phyloP scores from a whole-genome alignment of 129 eudicot species.

The Escallonia herrerae region DNA sequence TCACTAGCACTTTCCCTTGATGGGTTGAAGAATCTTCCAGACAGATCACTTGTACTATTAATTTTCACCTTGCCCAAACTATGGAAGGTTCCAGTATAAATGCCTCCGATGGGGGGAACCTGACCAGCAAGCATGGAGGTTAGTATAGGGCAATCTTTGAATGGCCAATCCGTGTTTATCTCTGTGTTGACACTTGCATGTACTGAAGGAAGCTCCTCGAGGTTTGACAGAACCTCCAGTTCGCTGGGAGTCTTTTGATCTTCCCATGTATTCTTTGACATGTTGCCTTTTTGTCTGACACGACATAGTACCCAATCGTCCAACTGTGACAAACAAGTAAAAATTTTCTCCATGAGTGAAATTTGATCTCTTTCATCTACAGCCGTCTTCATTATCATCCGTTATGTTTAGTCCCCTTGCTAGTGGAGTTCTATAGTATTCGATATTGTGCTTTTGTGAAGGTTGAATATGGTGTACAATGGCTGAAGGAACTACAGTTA shows the following conservation, averaged over 20 bases:
- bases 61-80: not conserved
- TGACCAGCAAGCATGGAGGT: slow-evolving; percentile 41
- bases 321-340: slow-evolving; percentile 30
- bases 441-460: too few relatives aligned
- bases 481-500: too few relatives aligned
- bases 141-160: slow-evolving; percentile 28
- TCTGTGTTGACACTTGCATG: slow-evolving; percentile 19
- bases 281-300: slow-evolving; percentile 69
- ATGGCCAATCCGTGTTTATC: slow-evolving; percentile 16
- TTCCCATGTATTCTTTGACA: slow-evolving; percentile 46
- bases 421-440: too few relatives aligned
- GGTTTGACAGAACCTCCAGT: slow-evolving; percentile 12
- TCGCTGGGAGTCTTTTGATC: slow-evolving; percentile 23
- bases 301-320: slow-evolving; percentile 80
- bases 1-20: slow-evolving; percentile 2
- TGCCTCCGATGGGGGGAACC: slow-evolving; percentile 23
- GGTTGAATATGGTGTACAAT: too few relatives aligned
- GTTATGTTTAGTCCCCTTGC: too few relatives aligned
- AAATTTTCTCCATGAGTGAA: not conserved
- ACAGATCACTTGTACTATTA: not conserved
- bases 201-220: slow-evolving; percentile 45
- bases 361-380: not conserved
- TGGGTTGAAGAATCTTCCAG: slow-evolving; percentile 5
- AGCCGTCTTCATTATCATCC: not conserved
- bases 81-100: slow-evolving; percentile 24